Conservation (phyloP, 768 basidiomycete genomes). For the Trametes maxima region DNA sequence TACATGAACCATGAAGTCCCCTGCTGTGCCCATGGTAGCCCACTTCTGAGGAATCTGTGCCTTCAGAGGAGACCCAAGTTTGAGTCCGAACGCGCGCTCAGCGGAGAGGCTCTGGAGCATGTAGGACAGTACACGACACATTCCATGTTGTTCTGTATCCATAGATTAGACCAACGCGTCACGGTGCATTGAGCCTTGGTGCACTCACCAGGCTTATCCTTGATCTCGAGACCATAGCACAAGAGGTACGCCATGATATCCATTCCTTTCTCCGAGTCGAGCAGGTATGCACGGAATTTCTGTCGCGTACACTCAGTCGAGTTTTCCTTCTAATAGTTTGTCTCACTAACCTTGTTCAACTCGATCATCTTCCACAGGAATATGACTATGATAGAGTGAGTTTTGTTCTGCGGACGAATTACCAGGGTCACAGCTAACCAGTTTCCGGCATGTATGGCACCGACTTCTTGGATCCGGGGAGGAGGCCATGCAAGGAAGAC, state of each 20-base stretch:
- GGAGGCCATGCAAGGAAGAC: slow-evolving; percentile 66
- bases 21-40: slow-evolving; percentile 69
- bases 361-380: slow-evolving; percentile 93
- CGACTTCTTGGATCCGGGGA: slow-evolving; percentile 86
- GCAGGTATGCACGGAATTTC: slow-evolving; percentile 86
- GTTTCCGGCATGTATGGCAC: slow-evolving; percentile 83
- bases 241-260: slow-evolving; percentile 80
- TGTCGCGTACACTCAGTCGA: slow-evolving; percentile 36
- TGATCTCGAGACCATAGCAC: slow-evolving; percentile 83
- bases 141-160: slow-evolving; percentile 79
- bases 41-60: slow-evolving; percentile 76
- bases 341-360: slow-evolving; percentile 73
- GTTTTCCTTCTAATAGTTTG: not conserved
- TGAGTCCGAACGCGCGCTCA: slow-evolving; percentile 74
- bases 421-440: slow-evolving; percentile 49
- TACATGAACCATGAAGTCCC: slow-evolving; percentile 88
- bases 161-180: not conserved
- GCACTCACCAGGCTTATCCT: slow-evolving; percentile 84
- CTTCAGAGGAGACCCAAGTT: slow-evolving; percentile 65
- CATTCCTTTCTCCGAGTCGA: slow-evolving; percentile 79
- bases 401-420: not conserved
- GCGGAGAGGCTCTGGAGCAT: slow-evolving; percentile 91
- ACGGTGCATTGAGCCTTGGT: not conserved
- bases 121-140: slow-evolving; percentile 88
- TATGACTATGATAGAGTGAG: slow-evolving; percentile 49